Evolutionary conservation across 2,329 filamentous ascomycete genomes (phyloP), one percentile per base, ranked within the genome.

Genomic region (Paecilomyces fulvus): DNA sequence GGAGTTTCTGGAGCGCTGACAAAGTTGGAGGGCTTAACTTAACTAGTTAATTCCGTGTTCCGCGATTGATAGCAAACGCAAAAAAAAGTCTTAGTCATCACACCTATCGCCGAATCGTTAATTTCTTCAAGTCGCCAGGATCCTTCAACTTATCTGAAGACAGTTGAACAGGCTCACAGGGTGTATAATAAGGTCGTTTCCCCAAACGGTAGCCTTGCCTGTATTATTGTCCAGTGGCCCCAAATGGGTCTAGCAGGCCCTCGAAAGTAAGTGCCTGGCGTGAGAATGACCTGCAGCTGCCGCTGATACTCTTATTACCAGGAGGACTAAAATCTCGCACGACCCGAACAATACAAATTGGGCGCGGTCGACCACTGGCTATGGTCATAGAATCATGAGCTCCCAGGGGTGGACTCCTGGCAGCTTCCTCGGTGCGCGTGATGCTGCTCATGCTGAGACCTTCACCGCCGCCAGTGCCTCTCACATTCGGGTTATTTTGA

Each of bases 271-370:
- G 74, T 61, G 37, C 14, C 14, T 12, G 17, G 37, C n/a, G 37
- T 9, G n/a, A 20, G 30, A 54, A 10, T 25, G 21, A 30, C 37
- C 17, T 25, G 11, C 21, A 59, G 25, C 50, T 56, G 43, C 58
- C 30, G 9, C 30, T 48, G 51, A 30, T 54, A 20, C 61, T 48
- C 57, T 53, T n/a, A 5, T 56, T 49, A 58, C 62, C 64, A 84
- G 81, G 65, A 79, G 76, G 64, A 80, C 80, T 51, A 95, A 92
- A 76, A 85, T 97, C 68, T 88, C 87, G 63, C 82, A 88, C 70
- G 94, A 99, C 74, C 94, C 94, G 7, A 96, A 97, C 76, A 99
- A 97, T 73, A 96, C 90, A 51, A 85, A 83, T 80, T 99, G 94
- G 94, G 86, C 87, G 56, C 86, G 87, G 66, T 87, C 92, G 70